Evolutionary conservation across 345 rosid genomes (phyloP).

Genomic region (Litchi chinensis): DNA sequence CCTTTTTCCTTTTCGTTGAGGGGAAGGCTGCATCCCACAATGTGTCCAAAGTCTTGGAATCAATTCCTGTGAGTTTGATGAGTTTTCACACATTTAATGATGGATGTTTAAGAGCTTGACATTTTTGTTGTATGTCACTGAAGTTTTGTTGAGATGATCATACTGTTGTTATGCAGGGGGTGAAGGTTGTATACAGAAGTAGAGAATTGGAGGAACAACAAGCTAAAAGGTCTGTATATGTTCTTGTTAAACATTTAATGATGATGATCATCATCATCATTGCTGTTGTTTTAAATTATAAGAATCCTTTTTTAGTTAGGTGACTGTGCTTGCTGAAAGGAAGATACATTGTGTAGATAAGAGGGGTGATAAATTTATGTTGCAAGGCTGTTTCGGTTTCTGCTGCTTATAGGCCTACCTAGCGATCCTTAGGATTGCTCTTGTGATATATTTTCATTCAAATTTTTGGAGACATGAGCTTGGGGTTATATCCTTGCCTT

Average conservation of each 20-base stretch:
- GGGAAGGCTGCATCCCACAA: conserved; percentile 84
- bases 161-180: conserved; percentile 55
- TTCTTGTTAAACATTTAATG: conserved; percentile 4
- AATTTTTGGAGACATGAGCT: neutral
- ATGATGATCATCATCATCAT: neutral
- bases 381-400: neutral
- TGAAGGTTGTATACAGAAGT: conserved; percentile 75
- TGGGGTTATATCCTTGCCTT: neutral
- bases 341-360: neutral
- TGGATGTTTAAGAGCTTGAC: neutral
- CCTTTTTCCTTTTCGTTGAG: conserved; percentile 86
- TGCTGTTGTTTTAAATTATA: neutral
- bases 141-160: neutral
- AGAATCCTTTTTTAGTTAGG: neutral
- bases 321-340: neutral
- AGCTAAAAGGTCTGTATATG: conserved; percentile 64
- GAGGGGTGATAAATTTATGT: neutral
- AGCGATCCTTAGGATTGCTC: neutral
- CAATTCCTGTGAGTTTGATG: conserved; percentile 51
- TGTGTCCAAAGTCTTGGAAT: conserved; percentile 73
- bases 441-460: neutral
- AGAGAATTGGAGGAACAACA: conserved; percentile 87
- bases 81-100: conserved; percentile 4
- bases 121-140: too few relatives aligned
- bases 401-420: neutral